Base-by-base conservation (phyloP, 352 stramenopile genomes). In the Phytopythium ostracodes region DNA sequence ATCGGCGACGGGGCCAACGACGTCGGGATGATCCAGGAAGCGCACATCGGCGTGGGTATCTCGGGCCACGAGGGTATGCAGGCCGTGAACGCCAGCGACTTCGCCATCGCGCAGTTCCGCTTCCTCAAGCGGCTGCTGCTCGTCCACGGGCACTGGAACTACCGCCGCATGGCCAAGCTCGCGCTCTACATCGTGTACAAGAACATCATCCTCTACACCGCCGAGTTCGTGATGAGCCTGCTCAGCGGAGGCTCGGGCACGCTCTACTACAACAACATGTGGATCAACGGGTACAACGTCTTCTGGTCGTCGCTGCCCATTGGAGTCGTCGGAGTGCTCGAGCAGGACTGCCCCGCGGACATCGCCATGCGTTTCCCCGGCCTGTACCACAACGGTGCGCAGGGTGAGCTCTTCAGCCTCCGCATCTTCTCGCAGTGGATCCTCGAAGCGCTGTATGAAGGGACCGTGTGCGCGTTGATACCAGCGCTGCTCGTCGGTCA, bases 1-100 rank as follows among this genome's bases (percentile, higher is more conserved):
- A 99, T 99, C 66, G 98, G 97, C 22, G 98, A 99, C 75, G 97
- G 97, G 18, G 98, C 97, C 27, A 99, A 99, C 70, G 98, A 99
- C 64, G 97, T 99, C 44, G 96, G 95, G 35, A 99, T 99, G 97
- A 99, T 99, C 69, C 96, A 99, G 68, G 96, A 98, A 72, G 97
- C 97, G 15, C 96, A 99, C 65, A 96, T 99, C 56, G 98, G 98
- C 52, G 89, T 99, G 42, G 98, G 97, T 18, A 99, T 99, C 71
- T 99, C 91, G 25, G 97, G 98, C 17, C 91, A 99, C 63, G 98
- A 99, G 79, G 98, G 98, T n/a, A 96, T 98, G 71, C 96, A 99
- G 63, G 98, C 98, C 20, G 97, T 99, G 10, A 99, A 99, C 74
- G 88, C 76, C 22, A 89, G 95, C 47, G 98, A 99, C 71, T 99